A percentile compares a stretch with the other conserved stretches of the same genome.
phyloP scores from a whole-genome alignment of 1,284 basidiomycete species.

The Trametes sp. region DNA sequence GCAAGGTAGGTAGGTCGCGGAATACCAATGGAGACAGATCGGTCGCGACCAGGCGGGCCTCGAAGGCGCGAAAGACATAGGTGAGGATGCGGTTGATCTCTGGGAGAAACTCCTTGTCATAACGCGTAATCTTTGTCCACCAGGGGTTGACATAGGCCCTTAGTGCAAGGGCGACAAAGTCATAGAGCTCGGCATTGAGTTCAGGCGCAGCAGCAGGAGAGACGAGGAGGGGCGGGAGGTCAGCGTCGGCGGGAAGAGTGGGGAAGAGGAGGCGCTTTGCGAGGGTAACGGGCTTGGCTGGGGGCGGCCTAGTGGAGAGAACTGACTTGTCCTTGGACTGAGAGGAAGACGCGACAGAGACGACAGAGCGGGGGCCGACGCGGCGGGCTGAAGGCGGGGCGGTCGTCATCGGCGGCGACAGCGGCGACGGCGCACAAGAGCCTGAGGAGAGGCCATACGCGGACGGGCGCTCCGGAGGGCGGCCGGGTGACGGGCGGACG shows the following conservation, averaged over 20 bases:
- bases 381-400: slow-evolving; percentile 33
- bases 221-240: slow-evolving; percentile 62
- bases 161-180: slow-evolving; percentile 78
- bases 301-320: slow-evolving; percentile 26
- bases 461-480: not conserved
- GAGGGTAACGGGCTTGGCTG: slow-evolving; percentile 50
- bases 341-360: slow-evolving; percentile 41
- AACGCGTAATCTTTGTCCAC: slow-evolving; percentile 83
- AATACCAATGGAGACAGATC: slow-evolving; percentile 69
- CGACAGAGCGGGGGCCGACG: slow-evolving; percentile 39
- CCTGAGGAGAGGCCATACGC: not conserved
- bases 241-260: slow-evolving; percentile 50
- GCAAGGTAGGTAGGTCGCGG: slow-evolving; percentile 63
- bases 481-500: slow-evolving; percentile 1
- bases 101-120: slow-evolving; percentile 82
- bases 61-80: slow-evolving; percentile 64
- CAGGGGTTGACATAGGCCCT: slow-evolving; percentile 81
- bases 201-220: slow-evolving; percentile 53
- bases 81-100: slow-evolving; percentile 69
- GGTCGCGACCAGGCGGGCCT: slow-evolving; percentile 59
- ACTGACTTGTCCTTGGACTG: slow-evolving; percentile 34
- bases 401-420: slow-evolving; percentile 34
- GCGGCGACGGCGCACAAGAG: too few species aligned
- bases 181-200: slow-evolving; percentile 74
- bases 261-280: slow-evolving; percentile 77